Conservation (phyloP, 2,329 filamentous ascomycete genomes). For the Talaromyces sp. region DNA sequence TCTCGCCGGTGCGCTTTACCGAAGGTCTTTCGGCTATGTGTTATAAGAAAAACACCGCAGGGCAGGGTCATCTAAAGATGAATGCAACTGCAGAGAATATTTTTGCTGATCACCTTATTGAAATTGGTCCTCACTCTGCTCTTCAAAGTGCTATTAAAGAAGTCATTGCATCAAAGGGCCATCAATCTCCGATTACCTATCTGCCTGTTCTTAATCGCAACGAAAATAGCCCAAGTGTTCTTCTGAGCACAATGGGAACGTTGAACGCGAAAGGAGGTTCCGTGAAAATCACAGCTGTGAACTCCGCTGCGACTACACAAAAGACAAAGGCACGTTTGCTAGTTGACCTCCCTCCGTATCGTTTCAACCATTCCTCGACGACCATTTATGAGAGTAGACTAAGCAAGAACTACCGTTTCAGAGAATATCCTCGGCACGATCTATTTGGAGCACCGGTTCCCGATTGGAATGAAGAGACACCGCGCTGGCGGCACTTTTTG, state of each 20-base stretch:
- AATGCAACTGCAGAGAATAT: constrained; percentile 1
- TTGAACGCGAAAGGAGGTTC: constrained; percentile 16
- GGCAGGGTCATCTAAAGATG: constrained; percentile 2
- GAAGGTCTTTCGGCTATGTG: constrained; percentile 16
- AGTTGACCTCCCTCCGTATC: constrained; percentile 23
- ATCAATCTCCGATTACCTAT: constrained; percentile 17
- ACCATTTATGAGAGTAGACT: constrained; percentile 22
- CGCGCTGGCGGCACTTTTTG: constrained; percentile 25
- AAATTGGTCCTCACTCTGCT: constrained; percentile 28
- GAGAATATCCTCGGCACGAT: constrained; percentile 24
- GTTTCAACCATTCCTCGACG: constrained; percentile 22
- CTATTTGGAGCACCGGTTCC: constrained; percentile 24
- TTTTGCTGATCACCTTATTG: constrained; percentile 19
- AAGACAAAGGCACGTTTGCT: constrained; percentile 12
- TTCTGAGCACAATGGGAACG: constrained; percentile 17
- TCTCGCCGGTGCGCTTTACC: constrained; percentile 25
- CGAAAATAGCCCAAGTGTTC: constrained; percentile 13
- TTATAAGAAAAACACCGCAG: background rate
- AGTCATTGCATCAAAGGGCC: constrained; percentile 12
- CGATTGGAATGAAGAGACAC: constrained; percentile 22
- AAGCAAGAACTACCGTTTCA: constrained; percentile 19
- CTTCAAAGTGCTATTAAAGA: constrained; percentile 25
- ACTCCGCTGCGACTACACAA: constrained; percentile 10
- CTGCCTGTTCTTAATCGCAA: constrained; percentile 20
- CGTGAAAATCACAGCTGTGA: constrained; percentile 21